Conservation (phyloP, 495 filamentous ascomycete genomes). For the Corynascus novoguineensis region DNA sequence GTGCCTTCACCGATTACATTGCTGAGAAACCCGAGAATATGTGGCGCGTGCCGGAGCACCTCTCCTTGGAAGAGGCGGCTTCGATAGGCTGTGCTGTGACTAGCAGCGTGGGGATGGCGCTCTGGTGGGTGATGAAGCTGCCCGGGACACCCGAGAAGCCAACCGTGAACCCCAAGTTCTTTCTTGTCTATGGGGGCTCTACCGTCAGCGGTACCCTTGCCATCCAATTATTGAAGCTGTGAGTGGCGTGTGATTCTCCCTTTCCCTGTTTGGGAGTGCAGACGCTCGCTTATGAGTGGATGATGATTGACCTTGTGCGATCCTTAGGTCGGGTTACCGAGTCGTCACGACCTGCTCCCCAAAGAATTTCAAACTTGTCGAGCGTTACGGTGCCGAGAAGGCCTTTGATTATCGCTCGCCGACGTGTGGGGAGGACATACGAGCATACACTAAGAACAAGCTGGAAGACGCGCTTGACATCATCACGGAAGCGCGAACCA, state of each 20-base stretch:
- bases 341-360: conserved; percentile 7
- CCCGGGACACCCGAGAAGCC: conserved; percentile 2
- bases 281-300: too few species aligned
- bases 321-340: conserved; percentile 13
- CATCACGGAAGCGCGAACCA: conserved; percentile 19
- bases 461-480: conserved; percentile 27
- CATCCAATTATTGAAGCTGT: conserved; percentile 42
- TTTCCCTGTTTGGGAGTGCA: too few species aligned
- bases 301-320: background rate
- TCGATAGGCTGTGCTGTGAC: background rate
- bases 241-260: too few species aligned
- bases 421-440: conserved; percentile 25
- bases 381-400: conserved; percentile 29
- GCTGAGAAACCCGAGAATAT: background rate
- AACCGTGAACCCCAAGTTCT: background rate
- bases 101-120: background rate
- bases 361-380: conserved; percentile 10
- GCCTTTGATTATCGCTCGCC: conserved; percentile 38
- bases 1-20: conserved; percentile 8
- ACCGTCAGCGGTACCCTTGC: conserved; percentile 41
- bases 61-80: background rate
- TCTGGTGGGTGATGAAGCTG: background rate
- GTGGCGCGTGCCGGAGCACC: conserved; percentile 4
- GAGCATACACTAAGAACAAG: conserved; percentile 17
- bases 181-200: conserved; percentile 43